phyloP scores from a whole-genome alignment of 2,329 filamentous ascomycete genomes.

The Bertia moriformis region DNA sequence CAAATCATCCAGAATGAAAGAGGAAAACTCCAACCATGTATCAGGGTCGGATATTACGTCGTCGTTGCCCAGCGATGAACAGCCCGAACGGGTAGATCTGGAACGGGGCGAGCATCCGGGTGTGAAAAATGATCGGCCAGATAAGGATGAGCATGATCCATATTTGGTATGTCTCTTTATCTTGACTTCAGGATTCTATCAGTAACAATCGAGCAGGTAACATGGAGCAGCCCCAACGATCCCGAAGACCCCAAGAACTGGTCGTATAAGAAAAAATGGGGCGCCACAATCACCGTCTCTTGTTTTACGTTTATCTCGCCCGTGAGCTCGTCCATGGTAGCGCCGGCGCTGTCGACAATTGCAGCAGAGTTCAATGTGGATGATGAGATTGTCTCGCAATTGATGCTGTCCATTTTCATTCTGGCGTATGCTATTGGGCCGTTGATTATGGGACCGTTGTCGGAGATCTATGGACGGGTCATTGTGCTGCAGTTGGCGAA shows the following conservation, averaged over 20 bases:
- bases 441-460: constrained; percentile 32
- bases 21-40: no score
- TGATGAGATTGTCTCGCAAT: constrained; percentile 18
- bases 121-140: no score
- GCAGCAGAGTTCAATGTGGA: constrained; percentile 23
- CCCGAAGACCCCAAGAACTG: constrained; percentile 3
- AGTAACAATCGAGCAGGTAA: constrained; percentile 2
- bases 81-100: no score
- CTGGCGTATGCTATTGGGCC: constrained; percentile 37
- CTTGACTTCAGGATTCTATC: no score
- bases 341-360: constrained; percentile 10
- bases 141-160: no score
- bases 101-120: no score
- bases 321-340: constrained; percentile 4
- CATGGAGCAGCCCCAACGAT: constrained; percentile 3
- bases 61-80: no score
- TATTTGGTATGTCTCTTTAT: no score
- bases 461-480: constrained; percentile 39
- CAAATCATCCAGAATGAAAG: no score
- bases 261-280: constrained; percentile 3
- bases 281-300: constrained; percentile 3
- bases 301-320: constrained; percentile 4
- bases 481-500: constrained; percentile 37
- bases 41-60: no score
- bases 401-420: constrained; percentile 36